Conservation (phyloP, 768 basidiomycete species). For the Pleurotus sapidus region DNA sequence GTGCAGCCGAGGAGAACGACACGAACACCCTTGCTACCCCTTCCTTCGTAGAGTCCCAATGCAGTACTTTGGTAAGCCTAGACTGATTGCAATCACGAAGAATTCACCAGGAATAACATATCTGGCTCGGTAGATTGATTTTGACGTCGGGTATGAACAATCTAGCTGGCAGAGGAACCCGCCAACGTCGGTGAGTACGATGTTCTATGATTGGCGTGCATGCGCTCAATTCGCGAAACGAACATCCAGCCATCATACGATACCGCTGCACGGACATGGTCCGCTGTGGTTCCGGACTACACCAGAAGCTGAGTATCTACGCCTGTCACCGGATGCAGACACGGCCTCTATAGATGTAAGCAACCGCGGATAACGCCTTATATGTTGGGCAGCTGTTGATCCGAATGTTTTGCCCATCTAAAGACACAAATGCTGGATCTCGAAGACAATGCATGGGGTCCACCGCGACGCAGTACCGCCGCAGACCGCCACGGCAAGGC, state of each 20-base stretch:
- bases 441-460: conserved; percentile 39
- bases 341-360: conserved; percentile 6
- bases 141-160: background rate
- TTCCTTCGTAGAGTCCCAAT: conserved; percentile 1
- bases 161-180: background rate
- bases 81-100: background rate
- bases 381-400: background rate
- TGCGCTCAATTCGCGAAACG: background rate
- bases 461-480: conserved; percentile 20
- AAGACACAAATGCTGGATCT: conserved; percentile 25
- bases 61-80: conserved; percentile 6
- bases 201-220: background rate
- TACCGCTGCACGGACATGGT: background rate
- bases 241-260: conserved; percentile 1
- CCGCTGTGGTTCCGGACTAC: background rate
- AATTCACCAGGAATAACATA: too few species aligned
- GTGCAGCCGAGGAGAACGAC: background rate
- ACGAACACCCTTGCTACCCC: conserved; percentile 1
- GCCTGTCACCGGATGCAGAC: conserved; percentile 1
- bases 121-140: background rate
- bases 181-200: background rate
- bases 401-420: background rate
- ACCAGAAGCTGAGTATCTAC: background rate
- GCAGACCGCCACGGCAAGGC: background rate
- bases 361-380: background rate